These are phyloP conservation scores for Solanum chiquidenum DNA, from an alignment of 257 asterid species.

Conservation along the genomic window DNA sequence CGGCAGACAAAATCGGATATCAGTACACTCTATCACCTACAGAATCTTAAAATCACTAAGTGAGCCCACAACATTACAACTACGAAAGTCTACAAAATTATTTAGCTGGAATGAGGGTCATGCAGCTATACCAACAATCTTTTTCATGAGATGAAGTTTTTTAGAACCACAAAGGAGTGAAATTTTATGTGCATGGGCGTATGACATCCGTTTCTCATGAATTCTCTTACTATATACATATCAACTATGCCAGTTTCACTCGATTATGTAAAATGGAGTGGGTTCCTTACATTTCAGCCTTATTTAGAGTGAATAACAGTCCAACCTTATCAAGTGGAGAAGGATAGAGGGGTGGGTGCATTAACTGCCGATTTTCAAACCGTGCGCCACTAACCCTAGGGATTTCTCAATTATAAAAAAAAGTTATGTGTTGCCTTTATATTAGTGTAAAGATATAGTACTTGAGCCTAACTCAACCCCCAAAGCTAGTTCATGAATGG, in stretches of 20 bases:
- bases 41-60: background rate
- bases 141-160: background rate
- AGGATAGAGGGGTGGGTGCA: background rate
- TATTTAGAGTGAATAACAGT: background rate
- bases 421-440: background rate
- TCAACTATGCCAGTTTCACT: background rate
- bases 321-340: background rate
- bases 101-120: background rate
- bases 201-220: background rate
- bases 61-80: background rate
- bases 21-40: background rate
- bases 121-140: background rate
- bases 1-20: background rate
- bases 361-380: background rate
- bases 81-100: background rate
- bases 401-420: background rate
- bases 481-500: background rate
- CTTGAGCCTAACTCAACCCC: background rate
- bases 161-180: background rate
- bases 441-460: background rate
- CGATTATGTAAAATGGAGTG: background rate
- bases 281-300: background rate
- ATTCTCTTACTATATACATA: background rate
- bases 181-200: background rate
- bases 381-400: fast-evolving